phyloP scores from a whole-genome alignment of 2,329 filamentous ascomycete genomes.

The Albophoma yamanashiensis region DNA sequence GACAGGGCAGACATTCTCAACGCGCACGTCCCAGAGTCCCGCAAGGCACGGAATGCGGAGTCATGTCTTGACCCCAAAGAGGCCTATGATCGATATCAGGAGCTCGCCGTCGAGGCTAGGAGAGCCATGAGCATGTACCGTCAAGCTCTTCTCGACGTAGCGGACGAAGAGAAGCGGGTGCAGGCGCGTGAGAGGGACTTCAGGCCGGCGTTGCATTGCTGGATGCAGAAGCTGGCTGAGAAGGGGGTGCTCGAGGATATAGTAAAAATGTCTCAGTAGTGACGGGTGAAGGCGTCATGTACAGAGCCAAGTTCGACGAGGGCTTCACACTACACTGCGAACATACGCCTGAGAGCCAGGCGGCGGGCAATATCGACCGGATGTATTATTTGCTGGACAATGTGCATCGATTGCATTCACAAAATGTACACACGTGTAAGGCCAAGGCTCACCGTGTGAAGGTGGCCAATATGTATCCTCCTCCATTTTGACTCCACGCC shows the following conservation, averaged over 20 bases:
- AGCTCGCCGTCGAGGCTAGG: slow-evolving; percentile 29
- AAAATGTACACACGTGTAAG: background rate
- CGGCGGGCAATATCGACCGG: background rate
- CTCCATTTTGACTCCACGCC: background rate
- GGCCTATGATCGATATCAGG: slow-evolving; percentile 24
- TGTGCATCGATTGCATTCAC: background rate
- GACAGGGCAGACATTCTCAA: slow-evolving; percentile 12
- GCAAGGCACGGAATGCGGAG: slow-evolving; percentile 7
- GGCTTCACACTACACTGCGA: background rate
- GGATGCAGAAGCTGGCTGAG: slow-evolving; percentile 58
- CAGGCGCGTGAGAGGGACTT: slow-evolving; percentile 54
- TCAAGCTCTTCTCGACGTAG: slow-evolving; percentile 33
- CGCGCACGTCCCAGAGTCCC: slow-evolving; percentile 7
- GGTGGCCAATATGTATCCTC: background rate
- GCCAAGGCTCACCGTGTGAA: background rate
- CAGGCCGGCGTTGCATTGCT: slow-evolving; percentile 55
- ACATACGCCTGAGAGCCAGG: background rate
- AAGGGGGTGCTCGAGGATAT: slow-evolving; percentile 46
- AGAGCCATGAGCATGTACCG: slow-evolving; percentile 33
- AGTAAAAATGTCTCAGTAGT: slow-evolving; percentile 13
- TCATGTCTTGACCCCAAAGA: slow-evolving; percentile 7
- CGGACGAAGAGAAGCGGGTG: slow-evolving; percentile 41
- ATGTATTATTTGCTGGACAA: background rate
- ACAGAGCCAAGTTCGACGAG: too few relatives aligned
- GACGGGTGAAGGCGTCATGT: background rate